These are phyloP conservation scores for Sicyos edulis DNA, from an alignment of 306 rosid species.

Conservation along the genomic window DNA sequence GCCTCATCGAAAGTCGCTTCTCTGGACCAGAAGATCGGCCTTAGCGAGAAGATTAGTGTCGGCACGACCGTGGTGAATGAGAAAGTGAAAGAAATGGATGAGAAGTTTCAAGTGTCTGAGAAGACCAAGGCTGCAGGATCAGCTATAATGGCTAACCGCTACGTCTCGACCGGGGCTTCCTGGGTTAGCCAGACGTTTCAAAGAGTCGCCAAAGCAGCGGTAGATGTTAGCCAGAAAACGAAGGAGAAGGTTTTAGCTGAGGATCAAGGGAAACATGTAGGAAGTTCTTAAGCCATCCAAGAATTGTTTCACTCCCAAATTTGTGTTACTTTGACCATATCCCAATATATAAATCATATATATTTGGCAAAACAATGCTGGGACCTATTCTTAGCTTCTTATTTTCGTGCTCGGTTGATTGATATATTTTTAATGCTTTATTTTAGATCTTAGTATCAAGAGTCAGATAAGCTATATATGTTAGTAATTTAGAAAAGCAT, in stretches of 20 bases:
- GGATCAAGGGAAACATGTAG: conserved; percentile 25
- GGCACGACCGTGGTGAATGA: conserved; percentile 47
- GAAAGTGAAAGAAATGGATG: conserved; percentile 56
- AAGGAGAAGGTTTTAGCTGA: conserved; percentile 44
- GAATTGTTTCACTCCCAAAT: neutral
- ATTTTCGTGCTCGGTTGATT: neutral
- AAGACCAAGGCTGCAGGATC: conserved; percentile 62
- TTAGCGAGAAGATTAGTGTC: conserved; percentile 46
- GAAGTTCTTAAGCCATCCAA: conserved; percentile 4
- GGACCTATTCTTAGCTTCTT: conserved; percentile 11
- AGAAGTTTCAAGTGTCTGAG: conserved; percentile 53
- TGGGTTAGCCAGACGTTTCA: conserved; percentile 52
- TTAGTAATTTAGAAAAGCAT: too few species aligned
- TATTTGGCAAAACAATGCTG: conserved; percentile 8
- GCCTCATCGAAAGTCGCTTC: conserved; percentile 51
- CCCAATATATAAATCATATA: neutral
- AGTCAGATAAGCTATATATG: conserved; percentile 3
- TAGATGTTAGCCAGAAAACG: conserved; percentile 47
- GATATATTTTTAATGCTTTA: neutral
- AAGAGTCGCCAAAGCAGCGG: conserved; percentile 50
- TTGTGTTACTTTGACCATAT: neutral
- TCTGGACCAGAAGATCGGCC: conserved; percentile 61
- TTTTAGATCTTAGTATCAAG: conserved; percentile 9
- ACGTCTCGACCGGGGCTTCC: conserved; percentile 41
- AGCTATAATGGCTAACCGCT: conserved; percentile 52